These are phyloP conservation scores for Alnus rubra DNA, from an alignment of 306 rosid genomes.

Conservation along the genomic window DNA sequence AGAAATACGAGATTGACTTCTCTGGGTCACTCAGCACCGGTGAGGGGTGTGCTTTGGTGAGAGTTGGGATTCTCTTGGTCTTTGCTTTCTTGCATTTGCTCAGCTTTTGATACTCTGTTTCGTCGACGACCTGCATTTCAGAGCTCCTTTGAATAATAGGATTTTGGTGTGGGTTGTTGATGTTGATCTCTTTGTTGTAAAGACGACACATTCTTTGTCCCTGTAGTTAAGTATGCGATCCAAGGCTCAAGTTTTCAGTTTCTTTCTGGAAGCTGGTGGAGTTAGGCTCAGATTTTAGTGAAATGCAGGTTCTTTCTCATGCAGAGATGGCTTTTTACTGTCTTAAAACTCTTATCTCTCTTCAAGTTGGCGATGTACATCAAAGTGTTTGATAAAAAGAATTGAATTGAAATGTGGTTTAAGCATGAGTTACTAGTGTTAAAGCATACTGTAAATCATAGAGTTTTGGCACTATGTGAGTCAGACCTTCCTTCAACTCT, in stretches of 20 bases:
- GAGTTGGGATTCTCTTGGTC: slow-evolving; percentile 10
- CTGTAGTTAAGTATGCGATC: neutral
- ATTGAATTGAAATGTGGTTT: neutral
- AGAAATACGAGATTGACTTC: slow-evolving; percentile 60
- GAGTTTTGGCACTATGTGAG: neutral
- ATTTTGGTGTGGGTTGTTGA: neutral
- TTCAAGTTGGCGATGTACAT: neutral
- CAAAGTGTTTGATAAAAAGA: neutral
- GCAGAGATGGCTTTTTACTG: neutral
- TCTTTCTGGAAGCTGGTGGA: neutral
- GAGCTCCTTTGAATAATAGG: neutral
- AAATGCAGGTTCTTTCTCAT: too few relatives aligned
- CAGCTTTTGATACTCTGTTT: neutral
- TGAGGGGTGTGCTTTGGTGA: slow-evolving; percentile 1
- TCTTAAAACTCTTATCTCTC: neutral
- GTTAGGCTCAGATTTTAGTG: neutral
- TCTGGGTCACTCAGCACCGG: slow-evolving; percentile 32
- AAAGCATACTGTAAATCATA: too few relatives aligned
- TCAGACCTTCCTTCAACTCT: neutral
- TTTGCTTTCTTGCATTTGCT: slow-evolving; percentile 19
- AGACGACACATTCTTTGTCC: neutral
- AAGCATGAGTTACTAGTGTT: neutral
- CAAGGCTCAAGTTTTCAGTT: neutral
- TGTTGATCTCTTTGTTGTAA: neutral
- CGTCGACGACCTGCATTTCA: neutral